Evolutionary conservation across 1,284 basidiomycete genomes (phyloP), one percentile per base, ranked within the genome.

Genomic region (Waitea zeae): DNA sequence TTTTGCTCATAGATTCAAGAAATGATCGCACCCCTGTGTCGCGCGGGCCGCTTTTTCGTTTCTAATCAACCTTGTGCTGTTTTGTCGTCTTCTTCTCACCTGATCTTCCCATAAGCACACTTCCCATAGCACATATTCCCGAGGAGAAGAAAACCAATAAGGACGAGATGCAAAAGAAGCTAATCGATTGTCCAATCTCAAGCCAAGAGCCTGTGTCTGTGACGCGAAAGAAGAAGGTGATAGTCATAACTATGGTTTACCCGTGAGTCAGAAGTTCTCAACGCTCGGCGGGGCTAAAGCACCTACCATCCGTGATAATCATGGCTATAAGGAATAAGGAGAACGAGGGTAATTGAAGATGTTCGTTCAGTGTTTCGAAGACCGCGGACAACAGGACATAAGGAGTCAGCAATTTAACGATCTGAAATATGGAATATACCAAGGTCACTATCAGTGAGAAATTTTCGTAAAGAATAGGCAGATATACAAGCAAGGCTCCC

Each of bases 161-260:
- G 2, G 83, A 88, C 1, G 81, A 71, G 44, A 89, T 84, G 45
- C 79, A 81, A 53, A 89, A 90, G 54, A 88, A 87, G 36, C 70
- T 84, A 47, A 90, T 89, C 0, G 78, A 79, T 51, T 86, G 81
- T 3, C 87, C 87, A 38, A 89, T 90, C 49, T 90, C 83, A 36
- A 90, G 57, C 88, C 87, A 92, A 4, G 80, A 86, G 0, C 79
- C 78, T 64, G 20, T 76, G 49, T 88, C 84, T 19, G 70, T 74
- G 29, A 92, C 84, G 20, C 72, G 70, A 55, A 80, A 77, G 55
- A 92, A 87, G 56, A 92, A 90, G 11, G 74, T 64, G 39, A 88
- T 61, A 0, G 81, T 83, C 73, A 81, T 82, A 15, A 70, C 73
- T 78, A 41, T 27, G 12, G 20, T n/a, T n/a, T n/a, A n/a, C n/a